These are phyloP conservation scores for Yarrowia yakushimensis DNA, from an alignment of 805 yeast species.

Conservation along the genomic window DNA sequence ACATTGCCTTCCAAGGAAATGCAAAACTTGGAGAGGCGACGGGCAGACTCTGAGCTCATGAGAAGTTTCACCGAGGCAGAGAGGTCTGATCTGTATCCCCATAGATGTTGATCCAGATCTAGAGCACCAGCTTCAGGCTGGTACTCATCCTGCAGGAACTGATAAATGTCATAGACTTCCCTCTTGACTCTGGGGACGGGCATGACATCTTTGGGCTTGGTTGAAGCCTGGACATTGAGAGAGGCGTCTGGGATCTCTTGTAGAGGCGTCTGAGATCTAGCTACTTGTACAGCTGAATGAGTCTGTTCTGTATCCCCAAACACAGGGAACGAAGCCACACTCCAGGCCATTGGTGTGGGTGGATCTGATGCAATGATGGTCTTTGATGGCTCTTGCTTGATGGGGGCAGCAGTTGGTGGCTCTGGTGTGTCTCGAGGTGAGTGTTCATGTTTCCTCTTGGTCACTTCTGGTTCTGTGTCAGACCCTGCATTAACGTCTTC, in stretches of 20 bases:
- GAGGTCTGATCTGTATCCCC: not conserved
- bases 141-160: conserved; percentile 5
- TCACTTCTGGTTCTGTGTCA: not conserved
- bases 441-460: not conserved
- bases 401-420: no score
- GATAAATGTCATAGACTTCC: not conserved
- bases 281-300: not conserved
- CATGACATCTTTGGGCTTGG: not conserved
- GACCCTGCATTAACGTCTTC: not conserved
- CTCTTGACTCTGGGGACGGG: not conserved
- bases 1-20: not conserved
- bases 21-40: conserved; percentile 2
- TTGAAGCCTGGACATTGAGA: not conserved
- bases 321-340: conserved; percentile 16
- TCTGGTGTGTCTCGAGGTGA: not conserved
- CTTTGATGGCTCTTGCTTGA: not conserved
- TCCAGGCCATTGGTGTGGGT: not conserved
- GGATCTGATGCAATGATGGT: not conserved
- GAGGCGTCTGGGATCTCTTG: not conserved
- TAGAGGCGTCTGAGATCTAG: not conserved
- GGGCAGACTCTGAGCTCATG: conserved; percentile 1
- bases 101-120: not conserved
- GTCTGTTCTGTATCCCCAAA: conserved; percentile 2
- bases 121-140: not conserved
- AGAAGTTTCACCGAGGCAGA: not conserved